Conservation (phyloP, 495 filamentous ascomycete genomes). For the Penicillium dipodomyicola region DNA sequence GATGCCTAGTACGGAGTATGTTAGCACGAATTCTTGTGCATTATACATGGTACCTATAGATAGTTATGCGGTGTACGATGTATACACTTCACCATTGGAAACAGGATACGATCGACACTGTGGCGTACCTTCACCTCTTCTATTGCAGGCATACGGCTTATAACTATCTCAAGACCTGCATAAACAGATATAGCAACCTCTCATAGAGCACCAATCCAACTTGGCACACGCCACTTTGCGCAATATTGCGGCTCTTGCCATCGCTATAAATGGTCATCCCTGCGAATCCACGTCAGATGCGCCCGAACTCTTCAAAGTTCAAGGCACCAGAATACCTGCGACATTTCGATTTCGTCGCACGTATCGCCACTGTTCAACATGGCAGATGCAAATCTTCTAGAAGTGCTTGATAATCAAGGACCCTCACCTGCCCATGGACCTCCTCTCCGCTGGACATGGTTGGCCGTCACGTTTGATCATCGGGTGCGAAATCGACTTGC, state of each 20-base stretch:
- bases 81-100: not conserved
- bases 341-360: not conserved
- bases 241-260: not conserved
- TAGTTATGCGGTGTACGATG: not conserved
- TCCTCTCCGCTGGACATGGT: not conserved
- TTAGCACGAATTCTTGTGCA: not conserved
- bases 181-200: conserved; percentile 7
- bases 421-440: not conserved
- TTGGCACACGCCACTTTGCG: conserved; percentile 1
- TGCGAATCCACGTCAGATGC: conserved; percentile 5
- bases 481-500: conserved; percentile 3
- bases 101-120: conserved; percentile 1
- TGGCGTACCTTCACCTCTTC: not conserved
- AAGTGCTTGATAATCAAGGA: not conserved
- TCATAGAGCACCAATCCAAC: not conserved
- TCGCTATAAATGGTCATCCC: not conserved
- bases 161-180: not conserved
- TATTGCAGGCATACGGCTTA: not conserved
- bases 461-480: conserved; percentile 1
- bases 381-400: conserved; percentile 6
- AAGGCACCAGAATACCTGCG: not conserved
- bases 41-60: too few species aligned
- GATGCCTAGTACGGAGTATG: not conserved
- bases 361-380: not conserved
- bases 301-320: not conserved